Percentiles rank a stretch among this genome's conserved stretches.
phyloP scores from a whole-genome alignment of 2,329 filamentous ascomycete genomes.

The Paraconiothyrium sp. region DNA sequence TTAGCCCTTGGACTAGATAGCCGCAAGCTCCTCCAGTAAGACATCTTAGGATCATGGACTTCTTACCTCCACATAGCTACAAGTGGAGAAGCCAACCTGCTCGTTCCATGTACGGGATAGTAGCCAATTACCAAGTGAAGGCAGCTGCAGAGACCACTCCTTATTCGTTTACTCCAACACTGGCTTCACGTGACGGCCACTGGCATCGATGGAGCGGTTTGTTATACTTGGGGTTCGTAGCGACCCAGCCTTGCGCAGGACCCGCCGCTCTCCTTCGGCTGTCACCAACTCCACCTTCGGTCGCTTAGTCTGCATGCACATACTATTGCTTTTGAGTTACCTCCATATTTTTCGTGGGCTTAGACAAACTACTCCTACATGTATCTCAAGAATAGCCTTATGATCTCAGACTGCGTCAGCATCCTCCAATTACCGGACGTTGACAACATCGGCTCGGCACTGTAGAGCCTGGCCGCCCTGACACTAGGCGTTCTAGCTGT shows the following conservation, averaged over 20 bases:
- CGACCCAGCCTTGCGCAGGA: conserved; percentile 11
- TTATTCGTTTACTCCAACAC: background rate
- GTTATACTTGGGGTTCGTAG: background rate
- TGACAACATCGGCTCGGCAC: conserved; percentile 11
- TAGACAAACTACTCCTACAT: conserved; percentile 7
- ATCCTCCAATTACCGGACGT: conserved; percentile 17
- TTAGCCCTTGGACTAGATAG: background rate
- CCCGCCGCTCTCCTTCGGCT: conserved; percentile 10
- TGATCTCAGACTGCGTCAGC: conserved; percentile 16
- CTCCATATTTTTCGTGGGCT: conserved; percentile 12
- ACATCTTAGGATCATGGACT: background rate
- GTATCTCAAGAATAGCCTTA: conserved; percentile 7
- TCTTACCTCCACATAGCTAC: background rate
- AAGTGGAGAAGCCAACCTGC: background rate
- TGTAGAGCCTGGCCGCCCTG: conserved; percentile 6
- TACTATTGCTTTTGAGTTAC: conserved; percentile 16
- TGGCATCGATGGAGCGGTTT: background rate
- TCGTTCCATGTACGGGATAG: background rate
- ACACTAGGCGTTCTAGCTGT: conserved; percentile 19
- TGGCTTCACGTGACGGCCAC: background rate
- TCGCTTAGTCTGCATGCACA: conserved; percentile 17
- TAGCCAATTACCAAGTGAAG: background rate
- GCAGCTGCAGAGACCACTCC: background rate
- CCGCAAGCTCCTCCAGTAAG: background rate
- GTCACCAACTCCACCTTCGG: conserved; percentile 3